phyloP scores from a whole-genome alignment of 2,329 filamentous ascomycete genomes.

The Akanthomyces lecanii region DNA sequence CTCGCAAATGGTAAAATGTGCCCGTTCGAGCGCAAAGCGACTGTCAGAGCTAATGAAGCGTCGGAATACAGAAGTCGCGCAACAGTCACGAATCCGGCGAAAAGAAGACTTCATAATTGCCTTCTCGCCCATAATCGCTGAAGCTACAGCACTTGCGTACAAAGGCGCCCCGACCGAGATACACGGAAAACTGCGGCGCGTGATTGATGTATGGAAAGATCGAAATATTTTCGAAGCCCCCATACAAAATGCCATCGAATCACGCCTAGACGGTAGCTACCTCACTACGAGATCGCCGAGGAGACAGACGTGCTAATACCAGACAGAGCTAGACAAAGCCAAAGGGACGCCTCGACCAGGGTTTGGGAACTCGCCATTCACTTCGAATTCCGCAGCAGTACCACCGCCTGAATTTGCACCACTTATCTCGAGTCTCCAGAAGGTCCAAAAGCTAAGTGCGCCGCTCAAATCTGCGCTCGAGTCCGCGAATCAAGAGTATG shows the following conservation, averaged over 20 bases:
- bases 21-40: background rate
- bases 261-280: conserved; percentile 68
- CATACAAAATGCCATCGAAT: conserved; percentile 77
- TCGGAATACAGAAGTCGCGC: conserved; percentile 70
- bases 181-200: conserved; percentile 79
- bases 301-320: conserved; percentile 19
- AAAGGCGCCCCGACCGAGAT: conserved; percentile 82
- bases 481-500: conserved; percentile 75
- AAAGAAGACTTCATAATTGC: conserved; percentile 91
- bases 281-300: no score
- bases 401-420: conserved; percentile 60
- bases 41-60: conserved; percentile 8
- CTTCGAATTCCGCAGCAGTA: conserved; percentile 48
- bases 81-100: conserved; percentile 88
- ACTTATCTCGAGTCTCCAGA: conserved; percentile 69
- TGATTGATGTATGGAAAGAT: conserved; percentile 92
- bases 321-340: conserved; percentile 58
- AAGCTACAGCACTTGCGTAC: conserved; percentile 86
- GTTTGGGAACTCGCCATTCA: conserved; percentile 53
- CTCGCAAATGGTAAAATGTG: conserved; percentile 76
- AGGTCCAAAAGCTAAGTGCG: conserved; percentile 67
- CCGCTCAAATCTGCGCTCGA: conserved; percentile 63
- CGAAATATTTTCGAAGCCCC: conserved; percentile 76
- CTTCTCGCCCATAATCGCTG: conserved; percentile 86
- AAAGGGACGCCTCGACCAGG: conserved; percentile 49